Percentiles rank a stretch among this genome's conserved stretches.
These are phyloP conservation scores for Porpolomopsis calyptriformis DNA, from an alignment of 768 basidiomycete species.

Conservation along the genomic window DNA sequence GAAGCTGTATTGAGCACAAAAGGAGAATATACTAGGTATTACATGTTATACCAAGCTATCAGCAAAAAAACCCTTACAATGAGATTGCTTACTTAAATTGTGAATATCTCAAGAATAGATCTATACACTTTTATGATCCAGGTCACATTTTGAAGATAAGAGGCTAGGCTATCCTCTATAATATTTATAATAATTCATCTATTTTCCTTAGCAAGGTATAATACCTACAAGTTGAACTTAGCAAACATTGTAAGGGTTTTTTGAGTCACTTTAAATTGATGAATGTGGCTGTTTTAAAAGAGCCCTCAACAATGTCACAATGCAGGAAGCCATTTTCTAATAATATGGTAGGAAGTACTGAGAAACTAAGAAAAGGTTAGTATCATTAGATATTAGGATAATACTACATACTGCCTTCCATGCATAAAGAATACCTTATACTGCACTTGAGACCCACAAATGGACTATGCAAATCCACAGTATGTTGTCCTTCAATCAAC, in stretches of 20 bases:
- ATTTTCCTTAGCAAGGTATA: too few species aligned
- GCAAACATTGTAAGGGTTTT: too few species aligned
- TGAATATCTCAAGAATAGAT: too few species aligned
- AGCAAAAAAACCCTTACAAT: slow-evolving; percentile 7
- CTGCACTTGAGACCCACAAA: background rate
- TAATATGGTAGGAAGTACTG: slow-evolving; percentile 20
- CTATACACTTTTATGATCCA: too few species aligned
- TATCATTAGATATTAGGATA: too few species aligned
- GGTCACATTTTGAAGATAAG: too few species aligned
- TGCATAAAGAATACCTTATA: background rate
- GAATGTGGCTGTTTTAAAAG: slow-evolving; percentile 17
- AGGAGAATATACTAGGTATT: slow-evolving; percentile 10
- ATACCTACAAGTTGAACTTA: too few species aligned
- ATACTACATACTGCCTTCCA: background rate
- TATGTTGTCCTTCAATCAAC: background rate
- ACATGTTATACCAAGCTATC: background rate
- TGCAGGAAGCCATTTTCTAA: slow-evolving; percentile 19
- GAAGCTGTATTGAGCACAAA: slow-evolving; percentile 10
- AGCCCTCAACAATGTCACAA: slow-evolving; percentile 17
- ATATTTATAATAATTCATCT: too few species aligned
- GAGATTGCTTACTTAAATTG: background rate
- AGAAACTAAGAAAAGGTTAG: slow-evolving; percentile 19
- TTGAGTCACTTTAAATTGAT: too few species aligned
- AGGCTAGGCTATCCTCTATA: too few species aligned
- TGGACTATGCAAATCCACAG: background rate